phyloP scores from a whole-genome alignment of 1,284 basidiomycete genomes.

The Ceratobasidium sp. region DNA sequence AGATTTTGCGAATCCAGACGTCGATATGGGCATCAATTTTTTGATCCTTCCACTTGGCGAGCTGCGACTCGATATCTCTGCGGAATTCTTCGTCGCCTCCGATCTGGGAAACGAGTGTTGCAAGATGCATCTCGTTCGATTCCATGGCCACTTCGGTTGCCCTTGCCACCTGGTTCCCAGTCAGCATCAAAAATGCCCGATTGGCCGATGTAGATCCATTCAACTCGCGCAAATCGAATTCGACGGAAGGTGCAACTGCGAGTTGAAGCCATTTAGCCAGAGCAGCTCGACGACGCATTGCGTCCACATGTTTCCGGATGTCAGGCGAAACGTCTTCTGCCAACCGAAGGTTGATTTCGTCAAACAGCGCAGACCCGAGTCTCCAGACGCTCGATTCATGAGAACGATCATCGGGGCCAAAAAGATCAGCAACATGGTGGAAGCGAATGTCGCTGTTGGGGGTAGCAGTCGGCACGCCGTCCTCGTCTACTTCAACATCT shows the following conservation, averaged over 20 bases:
- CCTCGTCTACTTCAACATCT: conserved; percentile 65
- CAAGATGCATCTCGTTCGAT: conserved; percentile 82
- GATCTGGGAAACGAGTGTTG: conserved; percentile 90
- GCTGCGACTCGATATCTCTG: conserved; percentile 77
- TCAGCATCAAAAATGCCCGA: conserved; percentile 72
- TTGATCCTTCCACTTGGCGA: conserved; percentile 85
- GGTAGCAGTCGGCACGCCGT: conserved; percentile 65
- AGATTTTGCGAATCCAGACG: conserved; percentile 77
- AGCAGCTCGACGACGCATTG: conserved; percentile 79
- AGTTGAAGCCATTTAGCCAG: conserved; percentile 87
- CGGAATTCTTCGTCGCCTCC: conserved; percentile 82
- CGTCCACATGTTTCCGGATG: conserved; percentile 64
- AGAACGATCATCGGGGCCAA: conserved; percentile 75
- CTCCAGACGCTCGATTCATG: conserved; percentile 85
- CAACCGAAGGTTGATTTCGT: conserved; percentile 74
- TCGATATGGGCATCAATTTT: conserved; percentile 77
- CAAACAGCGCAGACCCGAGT: conserved; percentile 91
- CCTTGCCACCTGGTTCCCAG: conserved; percentile 86
- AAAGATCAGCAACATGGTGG: conserved; percentile 76
- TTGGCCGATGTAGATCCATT: conserved; percentile 55
- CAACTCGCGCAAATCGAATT: conserved; percentile 71
- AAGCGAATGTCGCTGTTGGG: conserved; percentile 73
- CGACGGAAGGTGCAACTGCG: conserved; percentile 75
- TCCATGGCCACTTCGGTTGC: conserved; percentile 82
- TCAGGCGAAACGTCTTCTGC: conserved; percentile 63